Evolutionary conservation across 768 basidiomycete species (phyloP), one percentile per base, ranked within the genome.

Genomic region (Hemileccinum impolitum): DNA sequence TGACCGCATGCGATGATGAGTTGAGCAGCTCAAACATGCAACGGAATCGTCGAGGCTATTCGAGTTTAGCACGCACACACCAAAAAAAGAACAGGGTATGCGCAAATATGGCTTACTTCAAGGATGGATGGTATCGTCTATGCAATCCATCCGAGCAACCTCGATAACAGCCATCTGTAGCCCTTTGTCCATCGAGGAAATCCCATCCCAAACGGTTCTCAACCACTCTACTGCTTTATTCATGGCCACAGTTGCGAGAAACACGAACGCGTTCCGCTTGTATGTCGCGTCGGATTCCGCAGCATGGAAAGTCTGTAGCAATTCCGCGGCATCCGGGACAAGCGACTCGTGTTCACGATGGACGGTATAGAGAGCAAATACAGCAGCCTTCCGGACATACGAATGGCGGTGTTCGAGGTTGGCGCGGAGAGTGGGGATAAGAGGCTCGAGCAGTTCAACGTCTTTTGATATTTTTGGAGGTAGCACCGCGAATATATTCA

Each of bases 401-500:
- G 91, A 90, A 70, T 98, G 96, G 43, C 95, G 84, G 70, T 98
- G 95, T 71, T 99, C 94, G 48, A 98, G 82, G 67, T 94, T 97
- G 30, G 90, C 76, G 26, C 95, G 85, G 65, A 91, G 92, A 36
- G 87, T 93, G 12, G 96, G 96, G 51, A 98, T 80, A 53, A 98
- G 82, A 21, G 96, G 96, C 72, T 98, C 96, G 21, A 98, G 81
- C 12, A 98, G 81, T 67, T 99, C 96, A 3, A 82, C 75, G 58
- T 98, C 96, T 68, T 89, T 87, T 15, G 87, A 78, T 45, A 99
- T 87, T 75, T 99, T 99, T 72, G 30, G 98, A 81, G 11, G 92
- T 94, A n/a, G 94, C 91, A 39, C 96, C 96, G 32, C 96, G 90
- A 60, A 99, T 96, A 68, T 97, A 99, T 75, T 99, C 96, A 61